Base-by-base conservation (phyloP, 805 yeast species). In the Teunomyces atbi region DNA sequence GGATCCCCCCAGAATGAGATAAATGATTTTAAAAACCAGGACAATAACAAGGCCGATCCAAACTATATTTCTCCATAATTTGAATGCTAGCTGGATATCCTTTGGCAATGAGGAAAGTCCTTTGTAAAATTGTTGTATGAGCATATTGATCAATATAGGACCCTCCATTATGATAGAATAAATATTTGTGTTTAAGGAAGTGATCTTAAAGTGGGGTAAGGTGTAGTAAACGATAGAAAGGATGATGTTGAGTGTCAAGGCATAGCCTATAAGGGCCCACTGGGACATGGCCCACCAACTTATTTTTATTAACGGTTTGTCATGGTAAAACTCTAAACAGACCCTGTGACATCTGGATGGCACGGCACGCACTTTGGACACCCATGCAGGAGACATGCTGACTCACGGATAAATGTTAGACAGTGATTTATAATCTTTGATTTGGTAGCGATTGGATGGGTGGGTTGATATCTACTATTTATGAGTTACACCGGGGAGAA, bases 21-120 rank as follows among this genome's bases (percentile, higher is more conserved):
- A 36, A 21, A 36, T 21, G 10, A 36, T 20, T n/a, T 36, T 36
- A 11, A 36, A 36, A n/a, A 36, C 39, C 11, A 20, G 11, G 12
- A 36, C 39, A 21, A 36, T 20, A 21, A 36, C 39, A 21, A 36
- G 39, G 8, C 39, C 39, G 39, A 36, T 21, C 39, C 39, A 36
- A n/a, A 36, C 11, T 6, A 36, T n/a, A 18, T 36, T 36, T 12
- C 39, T 20, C 39, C 39, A 36, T 20, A 36, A 19, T 15, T 36
- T 36, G n/a, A 20, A 36, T 20, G 27, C 23, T 13, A 36, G 27
- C 16, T 36, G 39, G 27, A 36, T 5, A n/a, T 36, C 39, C 10
- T n/a, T 12, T 6, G 39, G 28, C 6, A 26, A 13, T 4, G 28
- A 12, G 8, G 27, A 8, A 21, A 36, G 23, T 3, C 39, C 15